Conservation (phyloP, 352 stramenopile genomes). For the Aphanomyces astaci region DNA sequence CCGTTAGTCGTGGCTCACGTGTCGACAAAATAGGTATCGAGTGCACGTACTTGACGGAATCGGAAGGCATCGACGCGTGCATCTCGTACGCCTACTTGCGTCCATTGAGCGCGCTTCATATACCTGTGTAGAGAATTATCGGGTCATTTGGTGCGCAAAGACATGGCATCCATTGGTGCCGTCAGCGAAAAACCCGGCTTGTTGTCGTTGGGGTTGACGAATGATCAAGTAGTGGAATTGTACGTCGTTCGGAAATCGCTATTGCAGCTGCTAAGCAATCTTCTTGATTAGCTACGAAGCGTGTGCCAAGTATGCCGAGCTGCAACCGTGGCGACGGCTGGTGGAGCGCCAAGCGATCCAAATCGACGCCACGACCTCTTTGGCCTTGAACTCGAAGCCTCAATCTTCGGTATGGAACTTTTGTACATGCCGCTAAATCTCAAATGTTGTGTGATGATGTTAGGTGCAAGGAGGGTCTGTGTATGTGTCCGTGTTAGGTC, state of each 20-base stretch:
- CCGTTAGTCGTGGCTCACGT: no score
- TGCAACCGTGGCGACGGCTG: conserved; percentile 61
- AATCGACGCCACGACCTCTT: conserved; percentile 39
- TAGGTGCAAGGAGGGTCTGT: conserved; percentile 20
- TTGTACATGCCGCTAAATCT: not conserved
- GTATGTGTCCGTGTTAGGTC: conserved; percentile 17
- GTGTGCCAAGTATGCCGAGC: conserved; percentile 48
- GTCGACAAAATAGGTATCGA: conserved; percentile 40
- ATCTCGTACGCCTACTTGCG: conserved; percentile 47
- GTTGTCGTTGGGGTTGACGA: conserved; percentile 36
- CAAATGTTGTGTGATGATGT: not conserved
- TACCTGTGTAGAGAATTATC: conserved; percentile 51
- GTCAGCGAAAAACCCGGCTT: conserved; percentile 64
- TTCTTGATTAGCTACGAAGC: conserved; percentile 32
- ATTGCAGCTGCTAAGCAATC: no score
- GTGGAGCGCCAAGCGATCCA: conserved; percentile 74
- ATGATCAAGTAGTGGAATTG: conserved; percentile 48
- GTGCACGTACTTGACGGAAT: conserved; percentile 79
- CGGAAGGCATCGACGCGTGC: conserved; percentile 75
- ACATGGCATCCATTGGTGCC: conserved; percentile 64
- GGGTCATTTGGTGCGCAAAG: conserved; percentile 72
- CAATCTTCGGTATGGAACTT: conserved; percentile 9
- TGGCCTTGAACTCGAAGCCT: conserved; percentile 18
- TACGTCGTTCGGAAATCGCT: no score
- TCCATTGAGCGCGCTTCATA: not conserved